Evolutionary conservation across 495 filamentous ascomycete species (phyloP).

Genomic region (Saxophila tyrrhenica): DNA sequence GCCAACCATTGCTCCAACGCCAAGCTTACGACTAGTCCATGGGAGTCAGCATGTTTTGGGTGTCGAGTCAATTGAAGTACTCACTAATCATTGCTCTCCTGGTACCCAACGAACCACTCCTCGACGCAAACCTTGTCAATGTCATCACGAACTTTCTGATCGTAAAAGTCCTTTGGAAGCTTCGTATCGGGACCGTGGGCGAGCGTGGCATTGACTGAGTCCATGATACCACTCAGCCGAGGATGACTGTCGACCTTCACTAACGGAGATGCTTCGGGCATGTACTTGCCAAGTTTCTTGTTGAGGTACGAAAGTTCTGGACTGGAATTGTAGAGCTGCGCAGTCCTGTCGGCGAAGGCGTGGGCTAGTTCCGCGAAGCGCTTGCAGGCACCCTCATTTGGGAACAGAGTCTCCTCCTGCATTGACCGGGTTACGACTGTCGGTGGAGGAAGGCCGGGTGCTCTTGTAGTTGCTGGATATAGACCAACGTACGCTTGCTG

Average conservation of each 20-base stretch:
- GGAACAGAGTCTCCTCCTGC: slow-evolving; percentile 81
- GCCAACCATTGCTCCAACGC: slow-evolving; percentile 73
- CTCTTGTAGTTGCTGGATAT: slow-evolving; percentile 64
- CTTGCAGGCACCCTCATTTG: slow-evolving; percentile 77
- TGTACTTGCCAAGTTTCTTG: slow-evolving; percentile 64
- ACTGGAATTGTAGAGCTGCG: slow-evolving; percentile 68
- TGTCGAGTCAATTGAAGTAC: too few relatives aligned
- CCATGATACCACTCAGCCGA: slow-evolving; percentile 79
- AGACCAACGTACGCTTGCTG: slow-evolving; percentile 84
- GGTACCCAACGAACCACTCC: slow-evolving; percentile 88
- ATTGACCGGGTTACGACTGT: slow-evolving; percentile 63
- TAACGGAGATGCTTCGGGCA: slow-evolving; percentile 53
- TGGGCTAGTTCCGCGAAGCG: slow-evolving; percentile 69
- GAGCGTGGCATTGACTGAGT: slow-evolving; percentile 78
- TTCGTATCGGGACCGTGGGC: slow-evolving; percentile 72
- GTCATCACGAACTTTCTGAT: slow-evolving; percentile 53
- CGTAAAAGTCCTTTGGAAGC: slow-evolving; percentile 81
- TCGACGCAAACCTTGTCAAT: slow-evolving; percentile 74
- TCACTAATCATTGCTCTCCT: slow-evolving; percentile 76
- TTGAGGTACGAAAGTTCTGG: slow-evolving; percentile 81
- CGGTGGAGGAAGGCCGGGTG: slow-evolving; percentile 52
- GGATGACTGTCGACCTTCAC: slow-evolving; percentile 80
- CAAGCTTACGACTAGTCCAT: slow-evolving; percentile 66
- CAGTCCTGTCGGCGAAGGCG: slow-evolving; percentile 72
- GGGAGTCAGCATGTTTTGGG: too few relatives aligned